Base-by-base conservation (phyloP, 139 green algal genomes). In the Chlamydomonas sp. region DNA sequence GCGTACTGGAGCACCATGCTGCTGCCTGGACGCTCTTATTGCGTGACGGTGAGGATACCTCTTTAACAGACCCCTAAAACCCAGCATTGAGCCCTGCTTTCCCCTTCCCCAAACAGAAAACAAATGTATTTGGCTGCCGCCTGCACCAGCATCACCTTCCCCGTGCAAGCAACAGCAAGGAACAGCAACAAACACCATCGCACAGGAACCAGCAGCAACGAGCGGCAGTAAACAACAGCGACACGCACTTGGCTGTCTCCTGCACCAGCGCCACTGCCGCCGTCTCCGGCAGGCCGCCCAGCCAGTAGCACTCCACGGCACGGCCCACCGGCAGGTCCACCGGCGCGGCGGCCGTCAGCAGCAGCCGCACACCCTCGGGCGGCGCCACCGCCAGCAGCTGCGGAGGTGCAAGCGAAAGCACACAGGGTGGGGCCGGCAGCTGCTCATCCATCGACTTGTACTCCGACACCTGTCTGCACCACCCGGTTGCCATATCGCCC, bases 211-310 rank as follows among this genome's bases (percentile, higher is more conserved):
- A 20, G 60, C 77, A 58, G 59, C 8, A 59, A 57, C 58, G 2
- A n/a, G 73, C 73, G 9, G 5, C 4, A n/a, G 6, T 5, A 4
- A 8, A 17, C 63, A 1, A 18, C 62, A 60, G 1, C 61, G 63
- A 4, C 58, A 1, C 68, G 16, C n/a, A 79, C 72, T 61, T 57
- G 5, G 83, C 83, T 16, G 75, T 14, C 3, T 75, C 73, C 49
- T 76, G 83, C 15, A 88, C 83, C 63, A 88, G 83, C 61, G 83
- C 83, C 31, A 75, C 83, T 15, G 73, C 83, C 2, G 83, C 83
- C 31, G 31, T 2, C 62, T 81, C 83, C 3, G 83, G 83, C 83
- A 88, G 74, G 12, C n/a, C 3, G 0, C 83, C 83, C 63, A 88
- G 74, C 73, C 74, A 68, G 5, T 12, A 66, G 73, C 60, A 15